Evolutionary conservation across 257 asterid genomes (phyloP).

Genomic region (Phtheirospermum japonicum): DNA sequence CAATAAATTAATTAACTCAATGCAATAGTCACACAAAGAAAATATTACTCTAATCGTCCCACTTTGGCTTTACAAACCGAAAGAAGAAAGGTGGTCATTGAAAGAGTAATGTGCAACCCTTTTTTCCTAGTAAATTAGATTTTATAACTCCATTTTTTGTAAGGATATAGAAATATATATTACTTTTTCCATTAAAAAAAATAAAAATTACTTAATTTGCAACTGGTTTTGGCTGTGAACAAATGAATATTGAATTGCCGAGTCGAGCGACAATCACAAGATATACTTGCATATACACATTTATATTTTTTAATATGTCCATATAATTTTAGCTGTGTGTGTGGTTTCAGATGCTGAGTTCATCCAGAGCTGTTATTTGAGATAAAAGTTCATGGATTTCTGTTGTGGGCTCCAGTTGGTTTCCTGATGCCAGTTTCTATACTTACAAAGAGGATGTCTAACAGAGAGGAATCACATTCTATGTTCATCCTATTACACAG

Average conservation of each 20-base stretch:
- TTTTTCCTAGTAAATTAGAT: too few relatives aligned
- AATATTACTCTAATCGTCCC: constrained; percentile 31
- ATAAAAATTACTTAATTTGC: too few relatives aligned
- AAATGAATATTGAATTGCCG: too few relatives aligned
- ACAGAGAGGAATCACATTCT: constrained; percentile 51
- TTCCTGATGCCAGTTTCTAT: constrained; percentile 68
- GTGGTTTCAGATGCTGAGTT: constrained; percentile 30
- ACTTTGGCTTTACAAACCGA: constrained; percentile 40
- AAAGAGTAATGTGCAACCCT: constrained; percentile 29
- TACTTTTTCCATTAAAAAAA: too few relatives aligned
- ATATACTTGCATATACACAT: too few relatives aligned
- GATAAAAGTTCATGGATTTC: constrained; percentile 73
- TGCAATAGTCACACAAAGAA: constrained; percentile 31
- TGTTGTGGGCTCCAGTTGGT: constrained; percentile 87
- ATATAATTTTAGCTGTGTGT: too few relatives aligned
- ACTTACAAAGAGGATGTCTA: constrained; percentile 62
- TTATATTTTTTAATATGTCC: too few relatives aligned
- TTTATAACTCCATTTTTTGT: too few relatives aligned
- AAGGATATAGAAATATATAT: background rate
- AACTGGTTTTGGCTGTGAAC: too few relatives aligned
- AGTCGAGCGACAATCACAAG: too few relatives aligned
- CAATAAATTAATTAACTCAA: background rate
- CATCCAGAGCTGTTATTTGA: constrained; percentile 48
- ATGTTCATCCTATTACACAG: constrained; percentile 61
- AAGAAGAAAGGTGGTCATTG: constrained; percentile 18